These are phyloP conservation scores for Pleurotus djamor DNA, from an alignment of 768 basidiomycete species.

Conservation along the genomic window DNA sequence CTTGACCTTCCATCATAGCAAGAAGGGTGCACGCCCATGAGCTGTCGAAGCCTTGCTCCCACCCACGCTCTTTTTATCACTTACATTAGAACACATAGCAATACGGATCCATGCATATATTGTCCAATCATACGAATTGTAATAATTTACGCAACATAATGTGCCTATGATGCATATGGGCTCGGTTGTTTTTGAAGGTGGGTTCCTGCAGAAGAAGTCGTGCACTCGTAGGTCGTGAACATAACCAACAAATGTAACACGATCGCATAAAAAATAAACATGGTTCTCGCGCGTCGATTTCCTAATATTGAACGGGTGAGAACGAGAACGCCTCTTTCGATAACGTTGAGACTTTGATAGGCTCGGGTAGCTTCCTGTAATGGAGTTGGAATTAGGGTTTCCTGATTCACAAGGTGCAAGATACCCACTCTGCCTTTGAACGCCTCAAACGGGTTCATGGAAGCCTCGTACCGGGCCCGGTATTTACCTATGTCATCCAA, in stretches of 20 bases:
- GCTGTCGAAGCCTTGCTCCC: slow-evolving; percentile 9
- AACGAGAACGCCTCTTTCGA: slow-evolving; percentile 85
- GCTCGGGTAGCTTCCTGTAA: slow-evolving; percentile 91
- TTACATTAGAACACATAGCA: slow-evolving; percentile 11
- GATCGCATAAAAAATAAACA: slow-evolving; percentile 87
- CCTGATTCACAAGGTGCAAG: background rate
- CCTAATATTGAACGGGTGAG: slow-evolving; percentile 86
- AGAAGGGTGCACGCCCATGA: slow-evolving; percentile 10
- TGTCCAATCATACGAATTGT: slow-evolving; percentile 6
- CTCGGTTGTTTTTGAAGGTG: slow-evolving; percentile 51
- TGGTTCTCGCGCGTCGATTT: slow-evolving; percentile 84
- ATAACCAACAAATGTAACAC: slow-evolving; percentile 80
- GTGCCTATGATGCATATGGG: slow-evolving; percentile 32
- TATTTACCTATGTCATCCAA: slow-evolving; percentile 86
- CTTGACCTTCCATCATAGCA: slow-evolving; percentile 49
- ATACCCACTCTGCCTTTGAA: slow-evolving; percentile 88
- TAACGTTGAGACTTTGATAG: slow-evolving; percentile 85
- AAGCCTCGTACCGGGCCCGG: slow-evolving; percentile 89
- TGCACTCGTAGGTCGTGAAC: slow-evolving; percentile 76
- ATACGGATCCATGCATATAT: slow-evolving; percentile 11
- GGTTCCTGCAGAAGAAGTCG: slow-evolving; percentile 41
- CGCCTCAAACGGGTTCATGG: slow-evolving; percentile 98
- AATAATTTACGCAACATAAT: slow-evolving; percentile 7
- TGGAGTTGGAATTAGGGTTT: background rate
- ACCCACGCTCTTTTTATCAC: background rate